These are phyloP conservation scores for Boletus pseudopeckii DNA, from an alignment of 768 basidiomycete species.

Conservation along the genomic window DNA sequence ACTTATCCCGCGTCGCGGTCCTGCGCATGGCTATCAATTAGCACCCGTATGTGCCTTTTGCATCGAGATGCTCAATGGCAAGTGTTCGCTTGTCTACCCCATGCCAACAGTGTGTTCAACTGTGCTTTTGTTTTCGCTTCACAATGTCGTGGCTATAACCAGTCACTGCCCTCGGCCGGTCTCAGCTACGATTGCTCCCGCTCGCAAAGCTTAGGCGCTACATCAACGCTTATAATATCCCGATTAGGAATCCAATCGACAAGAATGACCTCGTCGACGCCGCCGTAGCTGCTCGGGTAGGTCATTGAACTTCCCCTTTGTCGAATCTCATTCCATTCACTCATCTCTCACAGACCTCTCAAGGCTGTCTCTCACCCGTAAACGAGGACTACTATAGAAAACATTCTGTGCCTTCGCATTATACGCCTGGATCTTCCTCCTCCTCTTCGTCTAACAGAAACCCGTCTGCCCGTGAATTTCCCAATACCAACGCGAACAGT, in stretches of 20 bases:
- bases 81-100: slow-evolving; percentile 16
- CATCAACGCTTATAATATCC: slow-evolving; percentile 65
- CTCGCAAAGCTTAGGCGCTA: slow-evolving; percentile 67
- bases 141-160: not conserved
- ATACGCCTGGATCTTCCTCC: slow-evolving; percentile 8
- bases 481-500: slow-evolving; percentile 3
- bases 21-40: slow-evolving; percentile 58
- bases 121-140: not conserved
- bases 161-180: slow-evolving; percentile 70
- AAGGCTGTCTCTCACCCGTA: slow-evolving; percentile 57
- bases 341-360: slow-evolving; percentile 38
- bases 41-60: slow-evolving; percentile 71
- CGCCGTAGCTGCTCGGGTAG: slow-evolving; percentile 49
- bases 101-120: not conserved
- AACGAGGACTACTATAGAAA: slow-evolving; percentile 53
- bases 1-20: slow-evolving; percentile 60
- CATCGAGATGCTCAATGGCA: slow-evolving; percentile 66
- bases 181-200: slow-evolving; percentile 52
- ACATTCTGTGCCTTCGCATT: slow-evolving; percentile 24
- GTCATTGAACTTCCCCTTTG: slow-evolving; percentile 19
- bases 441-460: slow-evolving; percentile 18
- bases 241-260: slow-evolving; percentile 59
- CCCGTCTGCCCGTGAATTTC: slow-evolving; percentile 10
- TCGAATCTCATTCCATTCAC: not conserved
- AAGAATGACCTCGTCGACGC: slow-evolving; percentile 76